phyloP scores from a whole-genome alignment of 768 basidiomycete species.

The Panus rudis region DNA sequence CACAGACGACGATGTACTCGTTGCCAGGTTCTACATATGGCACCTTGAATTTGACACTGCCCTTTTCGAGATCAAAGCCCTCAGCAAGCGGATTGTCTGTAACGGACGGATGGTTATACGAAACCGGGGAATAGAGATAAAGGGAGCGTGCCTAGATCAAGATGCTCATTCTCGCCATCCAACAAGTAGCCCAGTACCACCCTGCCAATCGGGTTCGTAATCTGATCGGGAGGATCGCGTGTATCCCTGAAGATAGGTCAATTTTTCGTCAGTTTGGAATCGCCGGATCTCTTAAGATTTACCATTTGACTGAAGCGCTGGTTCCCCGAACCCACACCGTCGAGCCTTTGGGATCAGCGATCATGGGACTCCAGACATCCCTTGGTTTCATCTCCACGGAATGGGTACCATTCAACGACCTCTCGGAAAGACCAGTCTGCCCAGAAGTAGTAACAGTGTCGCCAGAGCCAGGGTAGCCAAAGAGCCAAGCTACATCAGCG shows the following conservation, averaged over 20 bases:
- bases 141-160: constrained; percentile 39
- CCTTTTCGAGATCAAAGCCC: constrained; percentile 44
- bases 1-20: constrained; percentile 59
- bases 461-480: no score
- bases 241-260: constrained; percentile 37
- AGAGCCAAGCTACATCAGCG: no score
- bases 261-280: background rate
- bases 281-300: constrained; percentile 10
- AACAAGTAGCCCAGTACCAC: constrained; percentile 45
- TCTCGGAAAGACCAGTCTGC: no score
- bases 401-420: no score
- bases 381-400: no score
- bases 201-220: constrained; percentile 40
- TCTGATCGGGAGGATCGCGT: constrained; percentile 15
- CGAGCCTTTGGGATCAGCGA: constrained; percentile 37
- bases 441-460: no score
- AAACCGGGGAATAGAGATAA: background rate
- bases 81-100: constrained; percentile 53
- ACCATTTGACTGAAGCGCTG: constrained; percentile 48
- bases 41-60: constrained; percentile 43
- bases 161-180: constrained; percentile 41
- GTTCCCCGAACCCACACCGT: constrained; percentile 47
- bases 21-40: constrained; percentile 37
- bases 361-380: constrained; percentile 42
- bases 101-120: background rate